Conservation (phyloP, 495 filamentous ascomycete genomes). For the Podospora appendiculata region DNA sequence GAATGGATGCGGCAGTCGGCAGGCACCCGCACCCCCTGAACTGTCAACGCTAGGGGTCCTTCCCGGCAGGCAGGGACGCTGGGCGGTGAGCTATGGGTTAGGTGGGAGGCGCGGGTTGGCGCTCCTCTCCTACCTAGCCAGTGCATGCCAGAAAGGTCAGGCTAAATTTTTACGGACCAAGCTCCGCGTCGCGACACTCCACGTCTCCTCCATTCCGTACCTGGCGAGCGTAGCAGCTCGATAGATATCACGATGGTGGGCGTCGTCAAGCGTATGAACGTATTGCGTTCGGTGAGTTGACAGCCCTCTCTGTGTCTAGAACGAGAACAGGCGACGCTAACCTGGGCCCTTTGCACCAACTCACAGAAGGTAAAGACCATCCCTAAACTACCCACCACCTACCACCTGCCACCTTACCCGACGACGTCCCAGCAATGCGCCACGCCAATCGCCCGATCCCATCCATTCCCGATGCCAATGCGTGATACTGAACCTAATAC, state of each 20-base stretch:
- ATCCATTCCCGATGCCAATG: background rate
- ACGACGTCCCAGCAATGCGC: background rate
- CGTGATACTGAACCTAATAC: background rate
- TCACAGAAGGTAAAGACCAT: constrained; percentile 27
- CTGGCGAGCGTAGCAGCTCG: constrained; percentile 5
- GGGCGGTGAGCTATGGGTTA: constrained; percentile 6
- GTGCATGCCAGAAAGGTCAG: background rate
- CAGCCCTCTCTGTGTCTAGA: background rate
- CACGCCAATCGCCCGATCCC: background rate
- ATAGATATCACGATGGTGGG: constrained; percentile 60
- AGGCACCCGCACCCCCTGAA: too few relatives aligned
- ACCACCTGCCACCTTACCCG: too few relatives aligned
- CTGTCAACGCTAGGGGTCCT: too few relatives aligned
- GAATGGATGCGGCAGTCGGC: background rate
- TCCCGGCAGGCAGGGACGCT: constrained; percentile 17
- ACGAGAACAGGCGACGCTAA: too few relatives aligned
- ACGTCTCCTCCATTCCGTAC: background rate
- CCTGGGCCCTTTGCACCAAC: background rate
- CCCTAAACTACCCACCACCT: background rate
- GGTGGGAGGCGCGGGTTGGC: background rate
- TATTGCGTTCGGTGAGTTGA: constrained; percentile 65
- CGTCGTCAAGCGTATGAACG: constrained; percentile 68
- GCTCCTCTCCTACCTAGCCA: background rate
- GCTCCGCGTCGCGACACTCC: background rate
- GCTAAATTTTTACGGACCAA: constrained; percentile 9